A percentile compares a stretch with the other conserved stretches of the same genome.
Evolutionary conservation across 768 basidiomycete species (phyloP).

Genomic region (Pleurotus salmoneostramineus): DNA sequence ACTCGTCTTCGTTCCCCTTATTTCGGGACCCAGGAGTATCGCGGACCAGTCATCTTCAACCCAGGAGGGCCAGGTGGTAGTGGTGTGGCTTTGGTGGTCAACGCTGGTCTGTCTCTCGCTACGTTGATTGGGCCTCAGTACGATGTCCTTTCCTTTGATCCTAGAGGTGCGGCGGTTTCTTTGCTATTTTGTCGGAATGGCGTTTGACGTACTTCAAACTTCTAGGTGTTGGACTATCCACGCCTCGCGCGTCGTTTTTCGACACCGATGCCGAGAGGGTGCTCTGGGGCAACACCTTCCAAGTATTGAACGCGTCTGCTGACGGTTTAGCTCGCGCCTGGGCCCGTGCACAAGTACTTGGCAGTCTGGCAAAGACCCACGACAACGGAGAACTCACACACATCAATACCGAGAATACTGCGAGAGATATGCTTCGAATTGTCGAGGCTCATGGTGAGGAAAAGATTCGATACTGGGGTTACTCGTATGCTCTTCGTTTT

Average conservation of each 20-base stretch:
- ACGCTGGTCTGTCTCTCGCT: conserved; percentile 20
- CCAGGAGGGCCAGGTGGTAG: conserved; percentile 46
- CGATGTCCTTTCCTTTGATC: conserved; percentile 45
- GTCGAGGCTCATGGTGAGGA: conserved; percentile 24
- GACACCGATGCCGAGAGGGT: conserved; percentile 27
- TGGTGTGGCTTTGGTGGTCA: conserved; percentile 28
- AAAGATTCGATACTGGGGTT: conserved; percentile 27
- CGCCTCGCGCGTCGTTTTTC: conserved; percentile 31
- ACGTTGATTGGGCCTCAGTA: conserved; percentile 38
- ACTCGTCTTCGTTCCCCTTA: conserved; percentile 33
- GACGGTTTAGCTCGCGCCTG: conserved; percentile 23
- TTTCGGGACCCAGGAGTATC: conserved; percentile 23
- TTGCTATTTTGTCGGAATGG: neutral
- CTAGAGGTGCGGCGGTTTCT: conserved; percentile 27
- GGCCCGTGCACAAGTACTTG: conserved; percentile 27
- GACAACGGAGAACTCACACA: conserved; percentile 22
- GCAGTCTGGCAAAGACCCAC: conserved; percentile 25
- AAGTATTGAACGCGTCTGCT: conserved; percentile 18
- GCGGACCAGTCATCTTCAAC: conserved; percentile 42
- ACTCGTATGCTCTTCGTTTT: conserved; percentile 16
- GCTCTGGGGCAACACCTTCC: conserved; percentile 17
- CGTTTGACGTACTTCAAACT: neutral
- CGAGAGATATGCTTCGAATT: conserved; percentile 34
- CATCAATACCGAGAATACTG: conserved; percentile 34
- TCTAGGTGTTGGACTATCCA: conserved; percentile 31